phyloP scores from a whole-genome alignment of 345 rosid species.

The Hibiscus syriacus region DNA sequence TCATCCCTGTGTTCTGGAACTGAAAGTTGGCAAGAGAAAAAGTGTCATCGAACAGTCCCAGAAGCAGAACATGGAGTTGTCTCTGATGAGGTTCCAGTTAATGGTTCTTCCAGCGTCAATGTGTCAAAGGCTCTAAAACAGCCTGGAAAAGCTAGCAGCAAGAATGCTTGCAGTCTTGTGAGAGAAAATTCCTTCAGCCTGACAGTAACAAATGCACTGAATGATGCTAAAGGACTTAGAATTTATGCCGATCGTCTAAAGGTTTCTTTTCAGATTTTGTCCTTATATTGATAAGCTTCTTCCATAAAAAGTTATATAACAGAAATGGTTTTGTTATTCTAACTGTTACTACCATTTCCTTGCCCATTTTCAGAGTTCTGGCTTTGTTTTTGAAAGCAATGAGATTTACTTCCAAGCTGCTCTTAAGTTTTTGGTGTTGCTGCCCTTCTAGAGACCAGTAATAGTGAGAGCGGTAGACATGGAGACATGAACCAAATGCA shows the following conservation, averaged over 20 bases:
- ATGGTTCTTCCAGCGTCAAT: conserved; percentile 25
- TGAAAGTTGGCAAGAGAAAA: conserved; percentile 11
- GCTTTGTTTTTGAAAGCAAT: conserved; percentile 51
- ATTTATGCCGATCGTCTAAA: conserved; percentile 51
- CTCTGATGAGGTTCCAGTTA: no score
- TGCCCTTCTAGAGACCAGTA: conserved; percentile 51
- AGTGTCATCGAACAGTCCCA: conserved; percentile 5
- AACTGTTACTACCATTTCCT: conserved; percentile 21
- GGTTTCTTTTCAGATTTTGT: conserved; percentile 30
- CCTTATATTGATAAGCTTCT: conserved; percentile 13
- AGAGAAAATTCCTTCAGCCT: conserved; percentile 31
- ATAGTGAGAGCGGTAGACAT: conserved; percentile 30
- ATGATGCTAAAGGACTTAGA: conserved; percentile 50
- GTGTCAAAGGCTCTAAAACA: conserved; percentile 21
- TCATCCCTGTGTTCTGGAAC: conserved; percentile 12
- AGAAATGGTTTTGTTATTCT: conserved; percentile 3
- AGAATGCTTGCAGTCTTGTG: conserved; percentile 24
- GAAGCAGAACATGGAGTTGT: conserved; percentile 11
- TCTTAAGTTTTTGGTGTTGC: conserved; percentile 65
- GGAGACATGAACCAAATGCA: conserved; percentile 41
- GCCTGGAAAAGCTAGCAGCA: no score
- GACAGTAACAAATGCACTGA: conserved; percentile 34
- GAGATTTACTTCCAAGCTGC: conserved; percentile 69
- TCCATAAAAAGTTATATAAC: neutral
- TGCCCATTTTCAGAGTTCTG: conserved; percentile 36